Percentiles rank a stretch among this genome's conserved stretches.
Evolutionary conservation across 2,329 filamentous ascomycete genomes (phyloP).

Genomic region (Calonectria leucothoes): DNA sequence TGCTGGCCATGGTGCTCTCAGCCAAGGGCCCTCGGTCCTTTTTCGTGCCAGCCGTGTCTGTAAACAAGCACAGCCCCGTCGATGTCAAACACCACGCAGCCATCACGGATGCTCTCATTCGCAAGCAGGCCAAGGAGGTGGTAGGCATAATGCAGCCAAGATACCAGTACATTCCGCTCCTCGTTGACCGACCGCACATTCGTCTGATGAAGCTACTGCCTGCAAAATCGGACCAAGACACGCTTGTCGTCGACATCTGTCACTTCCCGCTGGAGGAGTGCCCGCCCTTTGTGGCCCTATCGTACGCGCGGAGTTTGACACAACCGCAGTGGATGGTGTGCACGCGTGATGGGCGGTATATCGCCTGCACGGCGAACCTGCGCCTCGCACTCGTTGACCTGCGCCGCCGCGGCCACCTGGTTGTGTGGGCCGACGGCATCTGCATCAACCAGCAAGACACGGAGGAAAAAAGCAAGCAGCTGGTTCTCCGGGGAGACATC

Average conservation of each 20-base stretch:
- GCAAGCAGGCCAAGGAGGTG: conserved; percentile 6
- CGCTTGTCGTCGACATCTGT: conserved; percentile 13
- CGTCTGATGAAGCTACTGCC: conserved; percentile 16
- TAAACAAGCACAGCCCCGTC: neutral
- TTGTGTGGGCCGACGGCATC: conserved; percentile 10
- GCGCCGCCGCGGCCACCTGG: conserved; percentile 2
- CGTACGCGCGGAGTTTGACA: conserved; percentile 14
- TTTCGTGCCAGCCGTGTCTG: conserved; percentile 1
- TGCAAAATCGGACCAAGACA: neutral
- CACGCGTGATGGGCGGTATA: conserved; percentile 18
- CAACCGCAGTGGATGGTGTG: conserved; percentile 18
- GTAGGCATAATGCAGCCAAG: conserved; percentile 21
- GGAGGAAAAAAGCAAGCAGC: conserved; percentile 1
- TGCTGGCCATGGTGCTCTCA: conserved; percentile 12
- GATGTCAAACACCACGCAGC: conserved; percentile 8
- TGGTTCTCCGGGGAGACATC: neutral
- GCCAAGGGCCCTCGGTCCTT: conserved; percentile 17
- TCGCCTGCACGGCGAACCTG: conserved; percentile 12
- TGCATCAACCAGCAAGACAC: conserved; percentile 10
- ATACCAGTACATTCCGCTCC: conserved; percentile 13
- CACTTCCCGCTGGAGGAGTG: conserved; percentile 18
- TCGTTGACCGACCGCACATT: conserved; percentile 12
- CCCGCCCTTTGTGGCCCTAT: conserved; percentile 20
- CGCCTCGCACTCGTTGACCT: conserved; percentile 8
- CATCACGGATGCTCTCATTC: conserved; percentile 8